phyloP scores from a whole-genome alignment of 2,329 filamentous ascomycete species.

The Diaporthe batatas region DNA sequence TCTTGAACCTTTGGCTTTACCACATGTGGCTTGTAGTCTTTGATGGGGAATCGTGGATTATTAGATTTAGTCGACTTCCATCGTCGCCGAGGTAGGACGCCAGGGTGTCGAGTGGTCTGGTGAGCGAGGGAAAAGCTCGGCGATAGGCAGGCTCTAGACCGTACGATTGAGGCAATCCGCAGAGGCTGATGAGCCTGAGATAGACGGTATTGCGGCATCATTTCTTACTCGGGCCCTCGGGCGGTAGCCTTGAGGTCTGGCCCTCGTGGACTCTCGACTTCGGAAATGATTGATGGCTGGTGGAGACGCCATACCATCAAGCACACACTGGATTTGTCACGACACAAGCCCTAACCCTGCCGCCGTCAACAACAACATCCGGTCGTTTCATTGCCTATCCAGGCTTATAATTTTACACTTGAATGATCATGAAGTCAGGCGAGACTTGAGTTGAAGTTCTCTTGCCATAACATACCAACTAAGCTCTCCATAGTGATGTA shows the following conservation, averaged over 20 bases:
- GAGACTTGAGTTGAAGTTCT: background rate
- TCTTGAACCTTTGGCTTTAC: background rate
- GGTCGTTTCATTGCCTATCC: background rate
- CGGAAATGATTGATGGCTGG: background rate
- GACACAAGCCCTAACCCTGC: background rate
- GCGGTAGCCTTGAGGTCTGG: background rate
- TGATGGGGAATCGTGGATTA: background rate
- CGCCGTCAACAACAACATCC: background rate
- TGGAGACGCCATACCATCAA: background rate
- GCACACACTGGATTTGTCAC: background rate
- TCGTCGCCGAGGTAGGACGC: background rate
- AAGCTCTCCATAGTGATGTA: background rate
- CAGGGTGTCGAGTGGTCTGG: background rate
- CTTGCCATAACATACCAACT: no score
- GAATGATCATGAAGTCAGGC: background rate
- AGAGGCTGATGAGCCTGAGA: constrained; percentile 4
- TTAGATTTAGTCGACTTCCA: constrained; percentile 19
- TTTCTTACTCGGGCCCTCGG: background rate
- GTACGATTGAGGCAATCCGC: background rate
- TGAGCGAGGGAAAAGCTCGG: background rate
- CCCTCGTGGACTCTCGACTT: background rate
- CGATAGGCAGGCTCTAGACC: background rate
- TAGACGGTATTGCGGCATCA: background rate
- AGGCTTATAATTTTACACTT: background rate
- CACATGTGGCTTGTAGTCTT: constrained; percentile 13